Base-by-base conservation (phyloP, 768 basidiomycete genomes). In the Russula virescens region DNA sequence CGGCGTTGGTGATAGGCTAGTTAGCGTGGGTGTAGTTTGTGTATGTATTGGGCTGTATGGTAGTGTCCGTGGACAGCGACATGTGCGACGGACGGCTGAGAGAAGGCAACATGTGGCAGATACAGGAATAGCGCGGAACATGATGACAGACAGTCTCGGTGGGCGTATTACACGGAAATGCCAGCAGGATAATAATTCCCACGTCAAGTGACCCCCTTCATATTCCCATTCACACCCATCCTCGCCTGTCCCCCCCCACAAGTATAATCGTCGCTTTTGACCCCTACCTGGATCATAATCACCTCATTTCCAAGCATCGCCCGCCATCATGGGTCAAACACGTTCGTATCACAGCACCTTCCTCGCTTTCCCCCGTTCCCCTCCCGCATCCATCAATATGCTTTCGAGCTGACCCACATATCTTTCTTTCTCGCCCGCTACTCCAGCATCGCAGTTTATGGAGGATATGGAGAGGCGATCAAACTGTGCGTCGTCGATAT, bases 401-500 rank as follows among this genome's bases (percentile, higher is more conserved):
- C n/a, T 34, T n/a, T 53, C 50, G 45, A n/a, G 59, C 58, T 49
- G 26, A 56, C 46, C 31, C 38, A 19, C n/a, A 25, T 9, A 3
- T 31, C 5, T 8, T 31, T 31, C 14, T 55, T n/a, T 18, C 45
- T 35, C n/a, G 16, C n/a, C 18, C 53, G 48, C 51, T 52, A 50
- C 64, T 65, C 43, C 63, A 92, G 91, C 82, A 68, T 96, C 94
- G 57, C 91, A 94, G 76, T 94, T 98, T 68, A 93, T 98, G 87
- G 90, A 92, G 81, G 94, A 98, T 77, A 94, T 98, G 89, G 88
- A 95, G 79, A 89, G 83, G 82, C 87, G 86, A 71, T 94, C 97
- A 73, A 99, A 99, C 75, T 99, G 97, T 99, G 69, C 72, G 93
- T 85, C 46, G 34, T 45, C 3, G 13, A 5, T 3, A 19, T 14